A percentile compares a stretch with the other conserved stretches of the same genome.
Conservation (phyloP, 768 basidiomycete species). For the Russula brevipes region DNA sequence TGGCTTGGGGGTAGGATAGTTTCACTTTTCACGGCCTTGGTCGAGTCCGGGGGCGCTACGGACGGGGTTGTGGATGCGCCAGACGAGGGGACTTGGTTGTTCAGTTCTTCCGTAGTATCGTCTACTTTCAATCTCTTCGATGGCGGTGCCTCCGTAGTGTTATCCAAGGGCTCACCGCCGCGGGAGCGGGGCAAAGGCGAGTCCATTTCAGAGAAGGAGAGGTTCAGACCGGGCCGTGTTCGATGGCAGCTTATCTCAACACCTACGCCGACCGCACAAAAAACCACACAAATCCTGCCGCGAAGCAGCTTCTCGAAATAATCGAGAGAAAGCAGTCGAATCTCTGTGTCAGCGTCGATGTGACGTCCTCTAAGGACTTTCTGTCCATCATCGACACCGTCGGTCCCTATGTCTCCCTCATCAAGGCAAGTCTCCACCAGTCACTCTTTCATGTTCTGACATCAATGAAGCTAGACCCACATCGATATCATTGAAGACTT, state of each 20-base stretch:
- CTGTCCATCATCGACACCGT: slow-evolving; percentile 83
- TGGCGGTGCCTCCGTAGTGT: slow-evolving; percentile 27
- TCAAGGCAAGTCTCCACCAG: slow-evolving; percentile 64
- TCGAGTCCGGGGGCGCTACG: slow-evolving; percentile 26
- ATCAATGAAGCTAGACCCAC: slow-evolving; percentile 63
- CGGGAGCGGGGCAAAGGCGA: slow-evolving; percentile 6
- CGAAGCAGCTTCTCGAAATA: slow-evolving; percentile 67
- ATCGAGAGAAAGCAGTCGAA: slow-evolving; percentile 88
- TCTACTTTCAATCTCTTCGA: slow-evolving; percentile 39
- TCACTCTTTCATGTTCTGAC: slow-evolving; percentile 17
- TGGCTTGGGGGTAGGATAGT: slow-evolving; percentile 66
- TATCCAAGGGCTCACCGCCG: slow-evolving; percentile 28
- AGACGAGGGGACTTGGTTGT: slow-evolving; percentile 12
- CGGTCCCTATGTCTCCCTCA: slow-evolving; percentile 84
- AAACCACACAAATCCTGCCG: slow-evolving; percentile 66
- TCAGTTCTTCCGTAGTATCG: slow-evolving; percentile 13
- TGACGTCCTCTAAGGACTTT: slow-evolving; percentile 72
- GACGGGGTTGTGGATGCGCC: slow-evolving; percentile 29
- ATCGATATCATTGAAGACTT: slow-evolving; percentile 95
- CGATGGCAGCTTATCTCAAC: slow-evolving; percentile 33
- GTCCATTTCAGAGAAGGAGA: neutral
- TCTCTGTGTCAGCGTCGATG: slow-evolving; percentile 94
- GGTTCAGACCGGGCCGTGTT: neutral
- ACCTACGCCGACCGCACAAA: slow-evolving; percentile 60
- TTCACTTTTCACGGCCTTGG: slow-evolving; percentile 14